phyloP scores from a whole-genome alignment of 2,329 filamentous ascomycete genomes.

The Verticillium nubilum region DNA sequence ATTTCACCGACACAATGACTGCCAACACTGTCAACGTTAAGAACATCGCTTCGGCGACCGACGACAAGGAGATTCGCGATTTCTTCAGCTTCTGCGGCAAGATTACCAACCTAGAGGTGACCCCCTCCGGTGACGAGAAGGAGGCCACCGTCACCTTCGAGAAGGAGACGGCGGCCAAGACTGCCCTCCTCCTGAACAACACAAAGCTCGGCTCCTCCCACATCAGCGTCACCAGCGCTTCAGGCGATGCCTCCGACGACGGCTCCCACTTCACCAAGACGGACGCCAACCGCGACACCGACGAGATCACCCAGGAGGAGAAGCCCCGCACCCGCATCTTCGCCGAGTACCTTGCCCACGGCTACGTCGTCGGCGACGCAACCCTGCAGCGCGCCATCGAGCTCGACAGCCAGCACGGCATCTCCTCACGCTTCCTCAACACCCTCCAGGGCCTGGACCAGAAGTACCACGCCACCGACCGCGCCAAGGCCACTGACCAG shows the following conservation, averaged over 20 bases:
- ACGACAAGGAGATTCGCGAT: constrained; percentile 85
- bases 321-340: constrained; percentile 92
- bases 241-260: constrained; percentile 59
- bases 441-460: constrained; percentile 73
- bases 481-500: constrained; percentile 76
- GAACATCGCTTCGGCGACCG: constrained; percentile 78
- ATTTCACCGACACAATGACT: constrained; percentile 39
- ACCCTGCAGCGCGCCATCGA: constrained; percentile 80
- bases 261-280: constrained; percentile 47
- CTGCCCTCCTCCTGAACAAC: constrained; percentile 92
- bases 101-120: constrained; percentile 78
- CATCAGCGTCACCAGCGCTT: constrained; percentile 66
- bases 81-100: constrained; percentile 99
- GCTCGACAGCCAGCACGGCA: constrained; percentile 84
- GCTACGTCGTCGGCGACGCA: constrained; percentile 72
- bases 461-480: constrained; percentile 84
- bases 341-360: constrained; percentile 94
- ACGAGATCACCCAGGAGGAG: constrained; percentile 87
- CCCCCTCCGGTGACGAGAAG: constrained; percentile 62
- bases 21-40: constrained; percentile 74
- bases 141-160: constrained; percentile 92
- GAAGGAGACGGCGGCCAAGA: constrained; percentile 95
- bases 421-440: constrained; percentile 72
- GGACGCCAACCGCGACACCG: constrained; percentile 50
- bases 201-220: constrained; percentile 86